phyloP scores from a whole-genome alignment of 805 yeast species.

The Phaffomyces thermotolerans region DNA sequence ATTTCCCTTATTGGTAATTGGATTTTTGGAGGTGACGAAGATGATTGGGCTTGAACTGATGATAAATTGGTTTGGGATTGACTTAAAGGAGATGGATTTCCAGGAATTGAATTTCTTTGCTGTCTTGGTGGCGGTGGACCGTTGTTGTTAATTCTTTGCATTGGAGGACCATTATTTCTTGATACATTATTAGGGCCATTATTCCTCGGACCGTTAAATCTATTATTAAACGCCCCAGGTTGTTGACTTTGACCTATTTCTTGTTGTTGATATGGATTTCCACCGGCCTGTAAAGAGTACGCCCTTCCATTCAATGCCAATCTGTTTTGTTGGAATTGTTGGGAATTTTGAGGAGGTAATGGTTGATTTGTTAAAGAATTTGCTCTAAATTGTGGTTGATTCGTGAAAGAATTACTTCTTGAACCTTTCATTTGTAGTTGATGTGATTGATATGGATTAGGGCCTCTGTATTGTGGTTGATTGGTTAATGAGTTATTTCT shows the following conservation, averaged over 20 bases:
- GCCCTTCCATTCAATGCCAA: neutral
- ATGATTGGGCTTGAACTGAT: neutral
- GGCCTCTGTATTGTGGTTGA: neutral
- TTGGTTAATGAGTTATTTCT: neutral
- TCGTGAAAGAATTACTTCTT: neutral
- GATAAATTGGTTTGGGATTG: neutral
- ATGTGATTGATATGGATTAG: neutral
- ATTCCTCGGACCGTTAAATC: neutral
- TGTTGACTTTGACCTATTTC: neutral
- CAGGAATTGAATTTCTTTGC: conserved; percentile 16
- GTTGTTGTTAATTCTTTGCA: neutral
- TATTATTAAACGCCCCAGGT: neutral
- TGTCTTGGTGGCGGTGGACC: neutral
- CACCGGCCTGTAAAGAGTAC: neutral
- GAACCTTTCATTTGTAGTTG: neutral
- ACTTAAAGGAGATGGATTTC: conserved; percentile 15
- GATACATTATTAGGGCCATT: neutral
- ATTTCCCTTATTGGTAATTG: neutral
- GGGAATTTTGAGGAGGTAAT: neutral
- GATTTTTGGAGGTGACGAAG: conserved; percentile 1
- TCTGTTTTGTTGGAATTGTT: neutral
- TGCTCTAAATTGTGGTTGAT: neutral
- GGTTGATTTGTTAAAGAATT: neutral
- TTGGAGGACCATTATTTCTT: neutral
- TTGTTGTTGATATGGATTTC: conserved; percentile 1